Conservation (phyloP, 2,329 filamentous ascomycete genomes). For the Phoma sp. region DNA sequence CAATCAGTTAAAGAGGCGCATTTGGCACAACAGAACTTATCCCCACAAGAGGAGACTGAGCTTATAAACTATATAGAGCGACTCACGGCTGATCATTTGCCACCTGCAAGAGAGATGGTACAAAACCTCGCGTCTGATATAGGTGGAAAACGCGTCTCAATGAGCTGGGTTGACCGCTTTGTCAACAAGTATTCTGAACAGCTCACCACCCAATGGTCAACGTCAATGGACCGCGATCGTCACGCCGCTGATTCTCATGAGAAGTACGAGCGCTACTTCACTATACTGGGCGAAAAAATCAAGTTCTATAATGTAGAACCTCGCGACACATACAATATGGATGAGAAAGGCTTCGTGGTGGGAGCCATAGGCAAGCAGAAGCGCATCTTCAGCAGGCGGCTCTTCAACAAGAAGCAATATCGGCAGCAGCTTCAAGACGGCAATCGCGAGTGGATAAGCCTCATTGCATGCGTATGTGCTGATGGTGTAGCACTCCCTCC, state of each 20-base stretch:
- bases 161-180: not conserved
- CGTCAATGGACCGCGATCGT: not conserved
- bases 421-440: not conserved
- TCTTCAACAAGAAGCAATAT: not conserved
- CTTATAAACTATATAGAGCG: not conserved
- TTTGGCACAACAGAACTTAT: not conserved
- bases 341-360: not conserved
- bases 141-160: not conserved
- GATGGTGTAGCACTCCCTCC: not conserved
- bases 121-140: not conserved
- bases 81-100: not conserved
- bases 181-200: not conserved
- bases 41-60: not conserved
- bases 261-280: not conserved
- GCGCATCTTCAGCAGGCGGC: slow-evolving; percentile 4
- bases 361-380: slow-evolving; percentile 7
- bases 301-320: slow-evolving; percentile 3
- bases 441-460: not conserved
- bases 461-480: not conserved
- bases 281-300: not conserved
- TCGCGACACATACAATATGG: slow-evolving; percentile 9
- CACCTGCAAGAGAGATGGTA: not conserved
- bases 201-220: not conserved
- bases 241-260: not conserved
- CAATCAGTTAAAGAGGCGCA: not conserved